These are phyloP conservation scores for Actinidia chinensis DNA, from an alignment of 179 eudicot genomes.

Conservation along the genomic window DNA sequence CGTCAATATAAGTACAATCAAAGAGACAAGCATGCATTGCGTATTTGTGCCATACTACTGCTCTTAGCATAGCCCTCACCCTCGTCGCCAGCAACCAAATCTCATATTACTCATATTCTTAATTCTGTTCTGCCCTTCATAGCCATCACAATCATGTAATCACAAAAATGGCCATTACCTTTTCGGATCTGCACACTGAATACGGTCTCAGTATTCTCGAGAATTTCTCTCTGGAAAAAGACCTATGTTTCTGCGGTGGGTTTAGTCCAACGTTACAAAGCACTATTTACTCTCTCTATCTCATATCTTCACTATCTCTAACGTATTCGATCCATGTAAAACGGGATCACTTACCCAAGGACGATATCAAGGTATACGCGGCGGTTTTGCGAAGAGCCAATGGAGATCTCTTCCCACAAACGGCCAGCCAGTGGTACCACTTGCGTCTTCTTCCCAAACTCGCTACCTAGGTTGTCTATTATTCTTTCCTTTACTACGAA, in stretches of 20 bases:
- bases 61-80: no score
- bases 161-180: slow-evolving; percentile 74
- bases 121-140: no score
- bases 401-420: slow-evolving; percentile 51
- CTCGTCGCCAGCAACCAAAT: no score
- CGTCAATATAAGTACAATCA: no score
- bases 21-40: no score
- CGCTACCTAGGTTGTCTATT: slow-evolving; percentile 46
- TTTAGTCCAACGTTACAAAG: no score
- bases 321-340: background rate
- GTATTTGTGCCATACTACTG: no score
- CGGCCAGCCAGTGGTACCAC: slow-evolving; percentile 77
- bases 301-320: no score
- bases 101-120: no score
- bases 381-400: slow-evolving; percentile 60
- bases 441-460: slow-evolving; percentile 54
- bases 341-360: slow-evolving; percentile 67
- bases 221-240: slow-evolving; percentile 63
- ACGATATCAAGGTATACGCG: slow-evolving; percentile 83
- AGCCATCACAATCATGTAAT: no score
- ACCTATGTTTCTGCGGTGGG: slow-evolving; percentile 76
- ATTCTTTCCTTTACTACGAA: no score
- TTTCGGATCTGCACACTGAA: slow-evolving; percentile 83
- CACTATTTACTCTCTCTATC: no score
- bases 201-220: slow-evolving; percentile 79